These are phyloP conservation scores for Vigna unguiculata DNA, from an alignment of 306 rosid genomes.

Conservation along the genomic window DNA sequence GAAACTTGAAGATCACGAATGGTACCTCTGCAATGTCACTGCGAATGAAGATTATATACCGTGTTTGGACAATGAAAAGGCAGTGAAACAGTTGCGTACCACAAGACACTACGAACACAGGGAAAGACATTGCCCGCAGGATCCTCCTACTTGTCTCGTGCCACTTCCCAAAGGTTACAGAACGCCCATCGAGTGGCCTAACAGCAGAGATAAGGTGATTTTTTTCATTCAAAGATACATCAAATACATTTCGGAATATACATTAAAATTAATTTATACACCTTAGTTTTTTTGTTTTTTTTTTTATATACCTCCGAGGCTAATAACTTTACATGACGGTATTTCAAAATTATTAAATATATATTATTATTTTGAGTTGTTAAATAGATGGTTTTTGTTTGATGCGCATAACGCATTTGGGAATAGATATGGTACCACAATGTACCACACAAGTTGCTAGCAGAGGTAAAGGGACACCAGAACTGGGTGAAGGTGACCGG, in stretches of 20 bases:
- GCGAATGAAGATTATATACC: slow-evolving; percentile 83
- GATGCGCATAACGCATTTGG: too few relatives aligned
- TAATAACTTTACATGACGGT: not conserved
- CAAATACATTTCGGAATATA: not conserved
- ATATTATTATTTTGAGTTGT: too few relatives aligned
- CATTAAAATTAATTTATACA: too few relatives aligned
- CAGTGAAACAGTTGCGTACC: slow-evolving; percentile 55
- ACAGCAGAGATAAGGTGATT: slow-evolving; percentile 84
- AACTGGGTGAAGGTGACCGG: slow-evolving; percentile 94
- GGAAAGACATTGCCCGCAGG: slow-evolving; percentile 89
- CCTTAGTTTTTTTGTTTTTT: too few relatives aligned
- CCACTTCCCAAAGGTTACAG: slow-evolving; percentile 68
- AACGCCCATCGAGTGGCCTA: slow-evolving; percentile 70
- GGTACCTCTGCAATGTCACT: slow-evolving; percentile 77
- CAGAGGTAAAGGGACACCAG: slow-evolving; percentile 94
- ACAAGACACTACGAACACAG: slow-evolving; percentile 82
- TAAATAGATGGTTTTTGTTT: too few relatives aligned
- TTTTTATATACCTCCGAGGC: not conserved
- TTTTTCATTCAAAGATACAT: not conserved
- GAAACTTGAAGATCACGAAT: slow-evolving; percentile 53
- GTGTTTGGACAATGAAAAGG: slow-evolving; percentile 88
- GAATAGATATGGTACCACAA: slow-evolving; percentile 85
- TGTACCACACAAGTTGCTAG: slow-evolving; percentile 76
- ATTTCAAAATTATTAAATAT: too few relatives aligned
- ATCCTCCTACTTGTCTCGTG: slow-evolving; percentile 85